Percentiles rank a stretch among this genome's conserved stretches.
Conservation (phyloP, 169 alveolate genomes). For the Plasmodium vinckei region DNA sequence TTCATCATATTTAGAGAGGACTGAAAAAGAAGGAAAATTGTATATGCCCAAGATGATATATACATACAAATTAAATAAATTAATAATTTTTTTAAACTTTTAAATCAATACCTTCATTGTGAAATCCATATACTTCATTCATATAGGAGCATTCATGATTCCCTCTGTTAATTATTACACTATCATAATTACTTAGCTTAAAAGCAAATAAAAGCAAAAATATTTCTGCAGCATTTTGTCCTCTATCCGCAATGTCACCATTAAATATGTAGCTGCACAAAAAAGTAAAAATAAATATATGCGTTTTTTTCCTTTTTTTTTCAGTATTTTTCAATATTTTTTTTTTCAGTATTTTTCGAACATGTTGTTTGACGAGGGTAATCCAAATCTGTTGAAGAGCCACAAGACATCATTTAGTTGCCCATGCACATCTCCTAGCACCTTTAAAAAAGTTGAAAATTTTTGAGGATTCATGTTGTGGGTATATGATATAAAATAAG, state of each 20-base stretch:
- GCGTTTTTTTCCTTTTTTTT: background rate
- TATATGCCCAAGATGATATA: background rate
- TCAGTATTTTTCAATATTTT: no score
- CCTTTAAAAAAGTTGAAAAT: constrained; percentile 33
- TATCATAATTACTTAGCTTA: constrained; percentile 88
- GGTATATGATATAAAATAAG: background rate
- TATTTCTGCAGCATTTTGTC: constrained; percentile 90
- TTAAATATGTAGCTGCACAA: constrained; percentile 86
- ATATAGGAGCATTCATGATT: constrained; percentile 93
- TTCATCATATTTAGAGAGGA: constrained; percentile 88
- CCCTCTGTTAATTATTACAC: constrained; percentile 92
- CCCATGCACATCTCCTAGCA: constrained; percentile 93
- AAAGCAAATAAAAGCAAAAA: constrained; percentile 89
- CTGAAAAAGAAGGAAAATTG: constrained; percentile 9
- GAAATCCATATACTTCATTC: constrained; percentile 94
- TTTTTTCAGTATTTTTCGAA: background rate
- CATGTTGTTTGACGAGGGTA: constrained; percentile 90
- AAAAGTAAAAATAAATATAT: background rate
- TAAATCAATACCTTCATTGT: constrained; percentile 82
- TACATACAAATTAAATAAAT: background rate
- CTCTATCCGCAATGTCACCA: constrained; percentile 95
- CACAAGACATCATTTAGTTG: constrained; percentile 93
- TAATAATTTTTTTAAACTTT: background rate
- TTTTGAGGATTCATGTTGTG: background rate
- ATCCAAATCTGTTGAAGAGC: constrained; percentile 91